Evolutionary conservation across 768 basidiomycete species (phyloP).

Genomic region (Russula earlei): DNA sequence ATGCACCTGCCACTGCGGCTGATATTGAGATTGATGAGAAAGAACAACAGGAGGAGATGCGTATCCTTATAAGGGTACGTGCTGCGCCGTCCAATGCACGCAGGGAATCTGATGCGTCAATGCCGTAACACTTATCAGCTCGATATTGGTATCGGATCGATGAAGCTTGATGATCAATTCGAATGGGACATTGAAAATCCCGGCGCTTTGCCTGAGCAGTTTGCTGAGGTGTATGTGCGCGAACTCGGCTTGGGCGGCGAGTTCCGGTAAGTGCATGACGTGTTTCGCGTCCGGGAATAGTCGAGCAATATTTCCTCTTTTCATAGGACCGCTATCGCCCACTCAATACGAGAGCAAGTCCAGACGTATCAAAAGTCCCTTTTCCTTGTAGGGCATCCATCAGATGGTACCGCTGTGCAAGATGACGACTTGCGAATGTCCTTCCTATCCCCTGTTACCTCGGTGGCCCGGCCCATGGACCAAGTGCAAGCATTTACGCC

Average conservation of each 20-base stretch:
- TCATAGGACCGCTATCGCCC: constrained; percentile 82
- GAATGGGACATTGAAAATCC: constrained; percentile 92
- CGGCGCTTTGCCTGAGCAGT: constrained; percentile 80
- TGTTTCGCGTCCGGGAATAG: neutral
- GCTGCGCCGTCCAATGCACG: neutral
- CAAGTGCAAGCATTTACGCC: constrained; percentile 80
- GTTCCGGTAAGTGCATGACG: constrained; percentile 58
- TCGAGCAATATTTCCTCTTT: neutral
- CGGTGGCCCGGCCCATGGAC: constrained; percentile 64
- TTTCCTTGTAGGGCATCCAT: constrained; percentile 80
- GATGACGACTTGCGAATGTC: constrained; percentile 90
- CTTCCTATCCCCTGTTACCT: constrained; percentile 73
- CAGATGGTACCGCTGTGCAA: constrained; percentile 65
- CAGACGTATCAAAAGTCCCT: constrained; percentile 87
- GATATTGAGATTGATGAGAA: constrained; percentile 60
- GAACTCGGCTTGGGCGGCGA: constrained; percentile 89
- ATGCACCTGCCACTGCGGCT: constrained; percentile 40
- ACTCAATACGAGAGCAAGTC: constrained; percentile 92
- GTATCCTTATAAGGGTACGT: constrained; percentile 84
- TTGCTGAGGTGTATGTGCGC: constrained; percentile 76
- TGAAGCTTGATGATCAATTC: constrained; percentile 93
- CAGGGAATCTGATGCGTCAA: neutral
- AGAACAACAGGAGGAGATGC: constrained; percentile 71
- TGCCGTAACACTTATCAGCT: constrained; percentile 47
- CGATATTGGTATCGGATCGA: constrained; percentile 87